Evolutionary conservation across 371 early-diverging fungal genomes (phyloP), one percentile per base, ranked within the genome.

Genomic region (Capillidium rhysosporum): DNA sequence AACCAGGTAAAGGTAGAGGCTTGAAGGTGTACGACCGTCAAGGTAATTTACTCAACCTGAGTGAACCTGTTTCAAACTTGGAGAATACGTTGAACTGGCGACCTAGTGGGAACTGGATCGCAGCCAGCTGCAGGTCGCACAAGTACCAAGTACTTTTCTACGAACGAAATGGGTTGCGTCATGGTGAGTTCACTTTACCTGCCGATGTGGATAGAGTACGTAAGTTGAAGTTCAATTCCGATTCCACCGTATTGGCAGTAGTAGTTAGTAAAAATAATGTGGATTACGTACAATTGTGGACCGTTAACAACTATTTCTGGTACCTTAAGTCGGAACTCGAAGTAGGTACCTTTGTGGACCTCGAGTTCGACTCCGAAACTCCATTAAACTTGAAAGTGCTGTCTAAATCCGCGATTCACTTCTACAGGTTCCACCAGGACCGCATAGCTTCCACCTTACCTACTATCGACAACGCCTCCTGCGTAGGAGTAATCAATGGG

Each of bases 141-240:
- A 72, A 80, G 7, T 87, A 91, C 46, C 83, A 89, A 40, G 79
- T 94, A 41, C 80, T 88, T 2, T 95, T 94, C 57, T 89, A 90
- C 48, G 97, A 97, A 66, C 69, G 78, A 58, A 97, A 97, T 59
- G 97, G 97, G 10, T 65, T 94, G 49, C 70, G 90, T 29, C 97
- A 92, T 61, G 91, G 93, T 40, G 90, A 92, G 63, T 95, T 96
- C 61, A 64, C 81, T 1, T 64, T 97, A 45, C 72, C 85, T 34
- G 76, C 57, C 1, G 56, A 67, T 1, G 66, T 73, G 40, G 66
- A 64, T 34, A 60, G 59, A 20, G 48, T 64, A 12, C 56, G 61
- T 21, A 53, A 58, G 24, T 63, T 93, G 14, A 60, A 67, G 3
- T 97, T 92, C 89, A 94, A 90, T 61, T 64, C 75, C 2, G 92